Conservation (phyloP, 2,329 filamentous ascomycete genomes). For the Dactylellina haptotyla region DNA sequence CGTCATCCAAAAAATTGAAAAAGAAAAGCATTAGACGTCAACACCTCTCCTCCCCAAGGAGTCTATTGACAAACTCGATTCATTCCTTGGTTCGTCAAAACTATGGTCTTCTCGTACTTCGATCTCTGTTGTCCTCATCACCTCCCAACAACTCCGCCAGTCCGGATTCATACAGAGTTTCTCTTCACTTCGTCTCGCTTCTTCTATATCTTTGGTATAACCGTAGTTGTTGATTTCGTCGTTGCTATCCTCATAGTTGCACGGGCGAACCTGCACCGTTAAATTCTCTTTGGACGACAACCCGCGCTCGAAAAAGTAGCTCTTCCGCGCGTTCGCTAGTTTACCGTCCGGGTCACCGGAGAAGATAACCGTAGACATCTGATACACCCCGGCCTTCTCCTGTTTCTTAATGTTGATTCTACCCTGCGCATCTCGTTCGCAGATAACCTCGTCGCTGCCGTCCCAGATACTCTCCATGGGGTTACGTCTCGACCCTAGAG, state of each 20-base stretch:
- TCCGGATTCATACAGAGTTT: not conserved
- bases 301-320: conserved; percentile 31
- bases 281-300: conserved; percentile 32
- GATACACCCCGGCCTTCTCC: conserved; percentile 24
- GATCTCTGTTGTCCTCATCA: conserved; percentile 52
- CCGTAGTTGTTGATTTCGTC: not conserved
- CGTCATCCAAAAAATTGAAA: not conserved
- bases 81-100: conserved; percentile 39
- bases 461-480: conserved; percentile 47
- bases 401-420: conserved; percentile 26
- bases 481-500: conserved; percentile 33
- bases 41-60: conserved; percentile 22
- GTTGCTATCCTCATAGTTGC: conserved; percentile 6
- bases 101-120: conserved; percentile 47
- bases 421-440: conserved; percentile 19
- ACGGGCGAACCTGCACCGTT: conserved; percentile 27
- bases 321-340: conserved; percentile 28
- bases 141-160: conserved; percentile 36
- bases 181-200: conserved; percentile 27
- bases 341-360: conserved; percentile 47
- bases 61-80: conserved; percentile 35
- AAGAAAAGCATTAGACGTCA: conserved; percentile 16
- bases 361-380: conserved; percentile 49
- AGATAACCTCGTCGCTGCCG: conserved; percentile 46
- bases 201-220: conserved; percentile 21